Evolutionary conservation across 257 asterid species (phyloP), one percentile per base, ranked within the genome.

Genomic region (Primulina tabacum): DNA sequence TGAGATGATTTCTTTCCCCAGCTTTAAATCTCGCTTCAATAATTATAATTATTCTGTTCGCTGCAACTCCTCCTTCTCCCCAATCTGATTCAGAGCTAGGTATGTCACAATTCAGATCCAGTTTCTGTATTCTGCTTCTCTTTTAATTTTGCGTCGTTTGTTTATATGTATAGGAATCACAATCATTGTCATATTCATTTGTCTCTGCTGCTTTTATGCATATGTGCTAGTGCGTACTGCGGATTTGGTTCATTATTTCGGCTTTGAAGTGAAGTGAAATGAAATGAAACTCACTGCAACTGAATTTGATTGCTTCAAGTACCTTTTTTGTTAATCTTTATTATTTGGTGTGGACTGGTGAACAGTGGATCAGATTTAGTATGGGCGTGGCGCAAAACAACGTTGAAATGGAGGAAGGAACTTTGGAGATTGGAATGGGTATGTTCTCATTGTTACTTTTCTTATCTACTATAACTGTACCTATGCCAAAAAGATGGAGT

Each of bases 351-450:
- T 67, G 71, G 40, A 72, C 52, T 60, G 63, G 30, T 34, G 47
- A 65, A 28, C 65, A 55, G 34, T 75, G 73, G 59, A 8, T 43
- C 71, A 75, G 90, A 82, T 85, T 76, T 43, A 78, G 66, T 29
- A 91, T 87, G 96, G 95, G 85, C 37, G 82, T 57, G 74, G 85
- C 78, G 32, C 86, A 84, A 76, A 89, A 87, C 74, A 76, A 78
- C 71, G 65, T 77, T 68, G 89, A 84, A 65, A 61, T 76, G 86
- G 95, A 89, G 78, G 98, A 92, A 74, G 98, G 94, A 81, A 89
- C 86, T 57, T 83, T 92, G 75, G 95, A 92, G 85, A 83, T 92
- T 81, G 98, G 98, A 62, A 92, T 92, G 85, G 98, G 98, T 92
- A 83, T 66, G 86, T 73, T 80, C 33, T 32, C 47, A 5, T 8